These are phyloP conservation scores for Aurantiochytrium sp. DNA, from an alignment of 108 stramenopile genomes.

Conservation along the genomic window DNA sequence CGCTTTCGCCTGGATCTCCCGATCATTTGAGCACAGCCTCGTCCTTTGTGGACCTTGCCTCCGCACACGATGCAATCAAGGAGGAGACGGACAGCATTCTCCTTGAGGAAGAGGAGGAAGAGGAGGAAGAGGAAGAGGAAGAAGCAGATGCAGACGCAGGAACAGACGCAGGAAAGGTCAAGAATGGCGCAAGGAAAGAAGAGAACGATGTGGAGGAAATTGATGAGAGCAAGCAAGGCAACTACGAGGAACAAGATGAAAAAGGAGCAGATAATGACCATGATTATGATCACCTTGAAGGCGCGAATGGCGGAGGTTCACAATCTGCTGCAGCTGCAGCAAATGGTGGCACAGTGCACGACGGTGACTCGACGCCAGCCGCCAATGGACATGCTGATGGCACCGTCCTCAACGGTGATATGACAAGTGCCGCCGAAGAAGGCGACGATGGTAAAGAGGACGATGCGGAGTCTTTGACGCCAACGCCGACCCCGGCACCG, in stretches of 20 bases:
- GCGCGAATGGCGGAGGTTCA: neutral
- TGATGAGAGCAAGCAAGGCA: neutral
- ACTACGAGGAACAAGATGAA: neutral
- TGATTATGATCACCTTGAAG: neutral
- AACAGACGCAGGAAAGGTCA: neutral
- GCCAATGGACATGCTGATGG: too few relatives aligned
- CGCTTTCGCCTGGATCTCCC: neutral
- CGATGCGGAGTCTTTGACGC: too few relatives aligned
- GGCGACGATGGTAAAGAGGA: too few relatives aligned
- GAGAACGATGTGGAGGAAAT: neutral
- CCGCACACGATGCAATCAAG: conserved; percentile 3
- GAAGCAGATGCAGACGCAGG: neutral
- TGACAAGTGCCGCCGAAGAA: too few relatives aligned
- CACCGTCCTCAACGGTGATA: too few relatives aligned
- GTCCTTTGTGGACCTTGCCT: neutral
- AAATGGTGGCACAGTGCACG: too few relatives aligned
- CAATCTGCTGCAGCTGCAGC: too few relatives aligned
- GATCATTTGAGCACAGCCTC: neutral
- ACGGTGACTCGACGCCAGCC: too few relatives aligned
- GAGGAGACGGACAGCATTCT: neutral
- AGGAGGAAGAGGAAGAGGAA: neutral
- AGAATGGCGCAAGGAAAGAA: neutral
- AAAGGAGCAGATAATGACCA: neutral
- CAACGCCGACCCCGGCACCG: too few relatives aligned
- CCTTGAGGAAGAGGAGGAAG: neutral